Base-by-base conservation (phyloP, 139 green algal genomes). In the Tetraselmis striata region DNA sequence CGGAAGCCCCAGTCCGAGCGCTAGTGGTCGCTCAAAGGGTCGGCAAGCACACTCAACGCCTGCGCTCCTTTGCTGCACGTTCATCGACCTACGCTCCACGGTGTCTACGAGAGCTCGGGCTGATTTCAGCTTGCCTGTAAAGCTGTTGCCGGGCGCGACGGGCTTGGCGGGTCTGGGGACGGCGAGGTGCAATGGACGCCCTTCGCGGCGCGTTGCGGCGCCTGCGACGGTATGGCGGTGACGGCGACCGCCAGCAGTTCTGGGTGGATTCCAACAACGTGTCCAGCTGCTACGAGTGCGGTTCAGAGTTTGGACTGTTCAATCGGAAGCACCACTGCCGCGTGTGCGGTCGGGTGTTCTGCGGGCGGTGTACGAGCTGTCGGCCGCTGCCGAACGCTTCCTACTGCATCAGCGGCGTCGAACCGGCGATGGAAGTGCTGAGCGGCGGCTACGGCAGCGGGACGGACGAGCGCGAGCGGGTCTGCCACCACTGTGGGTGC, bases 221-320 rank as follows among this genome's bases (percentile, higher is more conserved):
- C n/a, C n/a, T n/a, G n/a, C n/a, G n/a, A n/a, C n/a, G n/a, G n/a
- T n/a, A n/a, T n/a, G n/a, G n/a, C n/a, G n/a, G n/a, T 67, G 5
- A 5, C 45, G 45, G 77, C 77, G 25, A 2, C 29, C 2, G 29
- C 28, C 77, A 23, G 28, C 2, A 78, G 1, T 83, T 83, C 27
- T 83, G 80, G 80, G 30, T 83, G 26, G 80, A 83, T n/a, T 31
- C 79, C 58, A 30, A 77, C n/a, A 11, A 30, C 25, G 1, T 1
- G n/a, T 76, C 67, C 27, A 32, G 23, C 25, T 86, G 82, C 78
- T 86, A 83, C 78, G 82, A 84, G 45, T 86, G 82, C 82, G 82
- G 84, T 2, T 2, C 26, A 1, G 18, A 28, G 22, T 86, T 86
- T 77, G 67, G 31, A 26, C 32, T 85, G n/a, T 79, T 74, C n/a